Conservation (phyloP, 2,329 filamentous ascomycete genomes). For the Ophiostoma pallidulum region DNA sequence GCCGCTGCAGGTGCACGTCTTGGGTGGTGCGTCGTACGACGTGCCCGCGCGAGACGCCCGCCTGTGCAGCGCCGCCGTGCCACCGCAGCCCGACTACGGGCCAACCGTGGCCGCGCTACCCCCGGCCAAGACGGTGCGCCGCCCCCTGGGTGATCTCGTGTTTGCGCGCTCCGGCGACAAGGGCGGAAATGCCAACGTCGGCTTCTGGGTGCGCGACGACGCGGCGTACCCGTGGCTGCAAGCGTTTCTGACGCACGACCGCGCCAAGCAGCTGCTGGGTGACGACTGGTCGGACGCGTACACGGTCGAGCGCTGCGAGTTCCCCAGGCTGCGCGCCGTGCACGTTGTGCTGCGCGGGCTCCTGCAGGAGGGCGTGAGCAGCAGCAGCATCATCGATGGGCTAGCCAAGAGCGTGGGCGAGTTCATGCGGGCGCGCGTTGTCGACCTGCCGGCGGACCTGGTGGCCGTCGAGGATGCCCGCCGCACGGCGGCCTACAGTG, state of each 20-base stretch:
- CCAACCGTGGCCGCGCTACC: constrained; percentile 7
- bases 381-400: constrained; percentile 36
- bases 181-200: constrained; percentile 11
- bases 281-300: constrained; percentile 33
- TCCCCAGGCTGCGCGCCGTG: constrained; percentile 25
- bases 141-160: constrained; percentile 24
- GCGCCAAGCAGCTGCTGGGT: constrained; percentile 30
- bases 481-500: neutral
- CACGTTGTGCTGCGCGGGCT: constrained; percentile 32
- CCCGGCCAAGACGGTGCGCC: constrained; percentile 4
- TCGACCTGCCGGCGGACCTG: constrained; percentile 21
- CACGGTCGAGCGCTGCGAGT: constrained; percentile 36
- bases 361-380: constrained; percentile 36
- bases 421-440: constrained; percentile 29
- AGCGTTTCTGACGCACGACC: constrained; percentile 25
- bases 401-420: constrained; percentile 45
- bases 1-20: constrained; percentile 9
- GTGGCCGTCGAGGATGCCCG: neutral
- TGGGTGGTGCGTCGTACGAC: neutral
- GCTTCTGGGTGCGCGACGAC: constrained; percentile 5
- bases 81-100: constrained; percentile 9
- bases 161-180: constrained; percentile 27
- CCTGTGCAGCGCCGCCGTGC: neutral
- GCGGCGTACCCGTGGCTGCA: constrained; percentile 9
- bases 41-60: neutral